Evolutionary conservation across 2,329 filamentous ascomycete species (phyloP).

Genomic region (Clonostachys chloroleuca): DNA sequence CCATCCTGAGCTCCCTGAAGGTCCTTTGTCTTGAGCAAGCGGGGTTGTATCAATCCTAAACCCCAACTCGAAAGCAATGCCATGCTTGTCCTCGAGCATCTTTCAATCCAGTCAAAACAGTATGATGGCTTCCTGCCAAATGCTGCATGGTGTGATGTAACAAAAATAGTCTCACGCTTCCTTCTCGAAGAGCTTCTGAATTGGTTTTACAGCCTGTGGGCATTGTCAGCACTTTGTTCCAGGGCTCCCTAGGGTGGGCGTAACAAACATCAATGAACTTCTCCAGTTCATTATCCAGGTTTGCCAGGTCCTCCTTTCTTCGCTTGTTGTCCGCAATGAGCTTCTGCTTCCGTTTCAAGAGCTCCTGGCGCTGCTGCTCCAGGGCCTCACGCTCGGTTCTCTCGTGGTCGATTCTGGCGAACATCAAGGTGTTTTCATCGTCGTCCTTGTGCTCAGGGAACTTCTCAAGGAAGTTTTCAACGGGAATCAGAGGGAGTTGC

Average conservation of each 20-base stretch:
- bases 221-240: slow-evolving; percentile 7
- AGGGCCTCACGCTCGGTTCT: slow-evolving; percentile 77
- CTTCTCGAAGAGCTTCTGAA: slow-evolving; percentile 82
- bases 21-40: too few species aligned
- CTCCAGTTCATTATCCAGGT: slow-evolving; percentile 86
- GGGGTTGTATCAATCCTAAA: too few species aligned
- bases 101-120: too few species aligned
- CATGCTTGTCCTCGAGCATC: too few species aligned
- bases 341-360: slow-evolving; percentile 63
- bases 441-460: slow-evolving; percentile 71
- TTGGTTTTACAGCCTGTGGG: slow-evolving; percentile 74
- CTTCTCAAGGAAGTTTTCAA: slow-evolving; percentile 73
- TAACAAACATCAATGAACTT: slow-evolving; percentile 80
- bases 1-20: background rate
- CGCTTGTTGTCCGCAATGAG: slow-evolving; percentile 75
- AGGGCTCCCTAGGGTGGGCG: background rate
- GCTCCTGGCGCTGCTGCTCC: slow-evolving; percentile 76
- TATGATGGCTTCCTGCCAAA: background rate
- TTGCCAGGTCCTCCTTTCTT: slow-evolving; percentile 88
- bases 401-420: slow-evolving; percentile 88
- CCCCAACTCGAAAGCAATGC: too few species aligned
- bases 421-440: slow-evolving; percentile 79
- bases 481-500: slow-evolving; percentile 77
- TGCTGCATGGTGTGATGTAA: background rate
- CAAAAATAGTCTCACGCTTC: slow-evolving; percentile 35